Percentiles rank a stretch among this genome's conserved stretches.
phyloP scores from a whole-genome alignment of 768 basidiomycete genomes.

The Panaeolus cyanescens region DNA sequence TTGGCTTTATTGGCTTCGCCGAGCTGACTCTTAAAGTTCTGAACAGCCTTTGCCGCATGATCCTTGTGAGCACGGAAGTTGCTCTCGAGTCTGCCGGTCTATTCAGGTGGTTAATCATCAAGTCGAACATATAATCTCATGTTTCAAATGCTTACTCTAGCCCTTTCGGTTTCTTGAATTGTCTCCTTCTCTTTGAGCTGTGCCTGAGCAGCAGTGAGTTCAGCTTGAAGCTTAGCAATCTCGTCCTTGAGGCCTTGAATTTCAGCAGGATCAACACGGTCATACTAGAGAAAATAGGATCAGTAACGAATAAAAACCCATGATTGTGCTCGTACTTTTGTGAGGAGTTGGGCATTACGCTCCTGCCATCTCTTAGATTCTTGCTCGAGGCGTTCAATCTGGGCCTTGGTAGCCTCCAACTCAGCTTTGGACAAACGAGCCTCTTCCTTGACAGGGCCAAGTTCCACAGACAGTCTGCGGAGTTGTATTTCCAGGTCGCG shows the following conservation, averaged over 20 bases:
- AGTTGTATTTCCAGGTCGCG: constrained; percentile 69
- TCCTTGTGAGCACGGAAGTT: constrained; percentile 39
- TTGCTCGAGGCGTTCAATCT: constrained; percentile 69
- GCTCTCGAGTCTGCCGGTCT: constrained; percentile 48
- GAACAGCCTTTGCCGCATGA: constrained; percentile 25
- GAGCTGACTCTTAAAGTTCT: constrained; percentile 29
- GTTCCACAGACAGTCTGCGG: constrained; percentile 54
- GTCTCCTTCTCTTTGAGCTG: constrained; percentile 21
- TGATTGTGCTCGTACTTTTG: constrained; percentile 61
- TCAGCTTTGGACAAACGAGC: constrained; percentile 69
- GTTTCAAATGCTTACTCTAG: constrained; percentile 19
- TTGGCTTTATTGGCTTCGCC: constrained; percentile 38
- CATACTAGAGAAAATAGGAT: constrained; percentile 47
- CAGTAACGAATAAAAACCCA: not conserved
- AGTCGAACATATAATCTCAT: too few relatives aligned
- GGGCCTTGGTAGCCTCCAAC: constrained; percentile 66
- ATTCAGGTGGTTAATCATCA: not conserved
- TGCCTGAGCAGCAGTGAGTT: constrained; percentile 10
- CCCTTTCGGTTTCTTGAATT: constrained; percentile 15
- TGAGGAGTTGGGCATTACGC: constrained; percentile 76
- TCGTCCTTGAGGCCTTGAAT: constrained; percentile 79
- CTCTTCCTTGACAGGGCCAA: constrained; percentile 77
- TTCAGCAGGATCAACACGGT: constrained; percentile 87
- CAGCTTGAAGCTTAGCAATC: constrained; percentile 36
- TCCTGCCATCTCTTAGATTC: constrained; percentile 86